phyloP scores from a whole-genome alignment of 2,329 filamentous ascomycete genomes.

The Stemphylium beticola region DNA sequence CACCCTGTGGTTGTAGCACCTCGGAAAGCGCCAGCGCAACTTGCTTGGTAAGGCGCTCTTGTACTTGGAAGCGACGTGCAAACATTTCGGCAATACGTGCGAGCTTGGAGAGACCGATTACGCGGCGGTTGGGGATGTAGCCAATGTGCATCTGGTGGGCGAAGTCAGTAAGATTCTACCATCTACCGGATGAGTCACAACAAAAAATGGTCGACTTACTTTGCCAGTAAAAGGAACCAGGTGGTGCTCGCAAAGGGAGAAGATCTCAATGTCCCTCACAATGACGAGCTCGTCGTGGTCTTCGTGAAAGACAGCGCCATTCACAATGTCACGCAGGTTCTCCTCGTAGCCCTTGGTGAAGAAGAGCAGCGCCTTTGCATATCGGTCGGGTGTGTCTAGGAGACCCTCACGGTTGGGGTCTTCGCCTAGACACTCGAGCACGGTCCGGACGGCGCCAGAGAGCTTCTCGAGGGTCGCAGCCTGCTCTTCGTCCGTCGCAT shows the following conservation, averaged over 20 bases:
- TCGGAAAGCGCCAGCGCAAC: slow-evolving; percentile 93
- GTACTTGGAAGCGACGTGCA: slow-evolving; percentile 88
- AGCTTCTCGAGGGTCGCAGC: slow-evolving; percentile 65
- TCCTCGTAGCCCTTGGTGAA: slow-evolving; percentile 98
- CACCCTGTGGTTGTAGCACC: slow-evolving; percentile 89
- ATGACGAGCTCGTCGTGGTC: slow-evolving; percentile 97
- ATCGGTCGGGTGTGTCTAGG: slow-evolving; percentile 76
- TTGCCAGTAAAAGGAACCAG: slow-evolving; percentile 96
- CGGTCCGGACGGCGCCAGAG: slow-evolving; percentile 67
- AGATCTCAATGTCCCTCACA: slow-evolving; percentile 96
- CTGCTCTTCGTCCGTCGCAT: slow-evolving; percentile 64
- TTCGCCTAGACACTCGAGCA: slow-evolving; percentile 70
- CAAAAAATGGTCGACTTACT: slow-evolving; percentile 57
- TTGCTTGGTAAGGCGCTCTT: slow-evolving; percentile 95
- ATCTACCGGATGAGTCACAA: too few relatives aligned
- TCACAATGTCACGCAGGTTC: slow-evolving; percentile 89
- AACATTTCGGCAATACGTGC: slow-evolving; percentile 98
- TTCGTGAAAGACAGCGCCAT: slow-evolving; percentile 93
- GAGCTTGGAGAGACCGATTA: slow-evolving; percentile 94
- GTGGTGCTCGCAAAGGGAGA: slow-evolving; percentile 95
- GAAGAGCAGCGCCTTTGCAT: slow-evolving; percentile 93
- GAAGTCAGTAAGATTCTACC: slow-evolving; percentile 7
- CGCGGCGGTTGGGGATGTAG: slow-evolving; percentile 89
- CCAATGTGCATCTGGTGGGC: slow-evolving; percentile 88
- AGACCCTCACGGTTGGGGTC: slow-evolving; percentile 69